Base-by-base conservation (phyloP, 1,284 basidiomycete species). In the Austroboletus niveus region DNA sequence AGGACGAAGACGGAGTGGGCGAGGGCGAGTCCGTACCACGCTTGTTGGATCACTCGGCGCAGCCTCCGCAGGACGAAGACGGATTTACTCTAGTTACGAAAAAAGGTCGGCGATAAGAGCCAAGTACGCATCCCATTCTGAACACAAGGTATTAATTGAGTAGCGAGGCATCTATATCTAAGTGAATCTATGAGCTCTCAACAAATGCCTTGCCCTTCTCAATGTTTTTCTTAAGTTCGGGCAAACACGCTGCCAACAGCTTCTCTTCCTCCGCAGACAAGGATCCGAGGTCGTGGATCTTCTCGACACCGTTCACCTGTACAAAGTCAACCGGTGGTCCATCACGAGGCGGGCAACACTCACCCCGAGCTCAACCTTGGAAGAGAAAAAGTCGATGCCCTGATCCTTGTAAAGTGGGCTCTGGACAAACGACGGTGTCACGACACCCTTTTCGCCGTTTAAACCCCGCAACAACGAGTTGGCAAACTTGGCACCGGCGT, bases 181-280 rank as follows among this genome's bases (percentile, higher is more conserved):
- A 36, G 43, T 9, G 29, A 29, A 29, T 69, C 67, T 67, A 70
- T 47, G 67, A 53, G 48, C 45, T 60, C 62, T 72, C 76, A 65
- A 85, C 88, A 65, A 96, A 94, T 54, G 83, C 79, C 73, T 82
- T 85, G 74, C 93, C 94, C 85, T 94, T 96, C 74, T 91, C 85
- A 66, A 98, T 95, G 85, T 97, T 97, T 85, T 93, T 94, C 84
- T 91, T 90, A 66, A 96, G 82, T 69, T 95, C 93, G 57, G 93
- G 92, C 68, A 96, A 71, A 79, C 89, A 92, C 46, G 88, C 93
- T 42, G 85, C 89, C 65, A 97, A 76, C 56, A 96, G 82, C 71
- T 87, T 85, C 80, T 95, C 72, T 78, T 97, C 94, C 69, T 89
- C 81, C 42, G 84, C 76, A 34, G 88, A 80, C 63, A 97, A 68